Base-by-base conservation (phyloP, 371 early-diverging fungal genomes). In the Syncephalastrum monosporum region DNA sequence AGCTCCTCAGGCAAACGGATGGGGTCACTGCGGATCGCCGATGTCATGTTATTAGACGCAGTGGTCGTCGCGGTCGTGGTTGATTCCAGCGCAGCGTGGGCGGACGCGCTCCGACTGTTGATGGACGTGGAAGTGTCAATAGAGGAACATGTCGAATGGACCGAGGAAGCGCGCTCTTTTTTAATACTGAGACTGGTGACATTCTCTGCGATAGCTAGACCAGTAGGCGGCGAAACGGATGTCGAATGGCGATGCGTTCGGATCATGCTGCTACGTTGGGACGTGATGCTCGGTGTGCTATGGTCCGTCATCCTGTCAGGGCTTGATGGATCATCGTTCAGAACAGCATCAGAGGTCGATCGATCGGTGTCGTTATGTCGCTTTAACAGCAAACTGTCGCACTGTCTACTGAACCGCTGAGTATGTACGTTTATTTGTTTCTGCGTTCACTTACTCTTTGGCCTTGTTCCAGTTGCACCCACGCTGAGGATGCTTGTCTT, bases 401-500 rank as follows among this genome's bases (percentile, higher is more conserved):
- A 46, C n/a, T 25, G 23, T 12, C 59, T 58, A 17, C 17, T 47
- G 25, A 16, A 57, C 33, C 27, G 13, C 3, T 33, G 12, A 41
- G 23, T 12, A 41, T 5, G 13, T 3, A 3, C 2, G 10, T 33
- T 6, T 33, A 33, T 10, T 33, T 5, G 8, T 33, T 33, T 33
- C 2, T 10, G 8, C 2, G 5, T 10, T 33, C 12, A 19, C 47
- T 23, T 49, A 60, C 60, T 27, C 47, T 42, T 53, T 60, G 42
- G 49, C 33, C 21, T 55, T 70, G 52, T 67, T 68, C 79, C 79
- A 79, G 50, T 79, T 79, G 42, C 79, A 79, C 13, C 79, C 79
- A 42, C 76, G 57, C 42, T 79, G 79, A 23, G 91, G 91, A 63
- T 91, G 91, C 14, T 84, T 86, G 53, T 86, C 84, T 41, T 79